A percentile compares a stretch with the other conserved stretches of the same genome.
Evolutionary conservation across 345 rosid species (phyloP).

Genomic region (Xanthoceras sorbifolium): DNA sequence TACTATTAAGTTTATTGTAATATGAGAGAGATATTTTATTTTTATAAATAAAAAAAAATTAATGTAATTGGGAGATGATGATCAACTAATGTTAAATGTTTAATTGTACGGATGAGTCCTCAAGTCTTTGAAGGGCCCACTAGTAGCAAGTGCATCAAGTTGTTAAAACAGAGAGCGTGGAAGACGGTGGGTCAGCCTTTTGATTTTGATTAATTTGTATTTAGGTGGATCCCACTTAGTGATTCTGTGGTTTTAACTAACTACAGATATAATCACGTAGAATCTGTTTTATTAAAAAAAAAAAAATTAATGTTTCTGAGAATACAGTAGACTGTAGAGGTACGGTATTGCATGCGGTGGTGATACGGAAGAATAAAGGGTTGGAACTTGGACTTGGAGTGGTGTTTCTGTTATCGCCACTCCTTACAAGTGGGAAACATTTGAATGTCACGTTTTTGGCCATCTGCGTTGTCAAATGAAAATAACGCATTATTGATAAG

Average conservation of each 20-base stretch:
- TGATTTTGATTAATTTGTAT: background rate
- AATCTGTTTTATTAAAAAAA: background rate
- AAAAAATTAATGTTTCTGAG: too few species aligned
- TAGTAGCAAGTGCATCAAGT: constrained; percentile 21
- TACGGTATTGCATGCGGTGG: constrained; percentile 23
- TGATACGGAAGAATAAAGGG: constrained; percentile 19
- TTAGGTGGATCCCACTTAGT: constrained; percentile 7
- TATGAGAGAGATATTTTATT: too few species aligned
- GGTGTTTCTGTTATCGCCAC: constrained; percentile 7
- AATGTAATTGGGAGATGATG: too few species aligned
- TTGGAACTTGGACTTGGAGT: background rate
- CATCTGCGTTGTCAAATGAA: too few species aligned
- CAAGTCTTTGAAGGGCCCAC: constrained; percentile 11
- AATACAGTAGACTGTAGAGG: constrained; percentile 1
- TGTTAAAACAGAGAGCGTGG: constrained; percentile 22
- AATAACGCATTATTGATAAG: too few species aligned
- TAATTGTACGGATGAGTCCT: constrained; percentile 38
- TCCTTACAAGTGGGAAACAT: constrained; percentile 43
- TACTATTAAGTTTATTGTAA: too few species aligned
- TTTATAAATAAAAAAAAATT: too few species aligned
- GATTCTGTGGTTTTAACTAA: background rate
- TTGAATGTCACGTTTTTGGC: background rate
- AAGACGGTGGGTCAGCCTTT: constrained; percentile 25
- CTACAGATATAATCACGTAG: background rate
- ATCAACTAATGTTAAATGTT: too few species aligned